Evolutionary conservation across 441 rosid species (phyloP), one percentile per base, ranked within the genome.

Genomic region (Sinapis alba): DNA sequence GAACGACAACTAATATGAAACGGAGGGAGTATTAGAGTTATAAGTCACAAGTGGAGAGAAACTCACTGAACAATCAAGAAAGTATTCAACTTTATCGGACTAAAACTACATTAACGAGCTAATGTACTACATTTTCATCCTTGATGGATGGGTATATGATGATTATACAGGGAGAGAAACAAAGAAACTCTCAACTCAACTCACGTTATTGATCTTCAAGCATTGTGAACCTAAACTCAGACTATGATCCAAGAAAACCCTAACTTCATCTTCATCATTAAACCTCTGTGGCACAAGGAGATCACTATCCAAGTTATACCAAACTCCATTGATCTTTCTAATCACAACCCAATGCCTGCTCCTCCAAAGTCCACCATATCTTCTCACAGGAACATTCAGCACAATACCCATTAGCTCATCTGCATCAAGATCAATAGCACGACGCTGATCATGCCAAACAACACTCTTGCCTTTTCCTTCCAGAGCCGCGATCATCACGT

Each of bases 271-370:
- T 20, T 67, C 70, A 18, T 78, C 82, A 62, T 81, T 69, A 54
- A 93, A 90, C 27, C 65, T 5, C 10, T 43, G 28, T 36, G 96
- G 93, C 34, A 78, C 59, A 26, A 30, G 4, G 16, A 93, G 93
- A 82, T 96, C 97, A 83, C 98, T 96, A 58, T 90, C 97, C 85
- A 93, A 81, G 69, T 91, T 91, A 83, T 89, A 93, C 97, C 97
- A 92, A 63, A 87, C 75, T 63, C 91, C 96, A 75, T 71, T 77
- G 74, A 87, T 86, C 74, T 79, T 85, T 66, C 88, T 88, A 82
- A 93, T 2, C 12, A 94, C 77, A 70, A 89, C 82, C 97, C 99
- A 90, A 82, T 91, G 98, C 78, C 98, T 87, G 60, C 89, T 64
- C 80, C 82, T 89, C 94, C 99, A 91, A 30, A 91, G 76, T 71